phyloP scores from a whole-genome alignment of 2,329 filamentous ascomycete genomes.

The Tolypocladium pustulatum region DNA sequence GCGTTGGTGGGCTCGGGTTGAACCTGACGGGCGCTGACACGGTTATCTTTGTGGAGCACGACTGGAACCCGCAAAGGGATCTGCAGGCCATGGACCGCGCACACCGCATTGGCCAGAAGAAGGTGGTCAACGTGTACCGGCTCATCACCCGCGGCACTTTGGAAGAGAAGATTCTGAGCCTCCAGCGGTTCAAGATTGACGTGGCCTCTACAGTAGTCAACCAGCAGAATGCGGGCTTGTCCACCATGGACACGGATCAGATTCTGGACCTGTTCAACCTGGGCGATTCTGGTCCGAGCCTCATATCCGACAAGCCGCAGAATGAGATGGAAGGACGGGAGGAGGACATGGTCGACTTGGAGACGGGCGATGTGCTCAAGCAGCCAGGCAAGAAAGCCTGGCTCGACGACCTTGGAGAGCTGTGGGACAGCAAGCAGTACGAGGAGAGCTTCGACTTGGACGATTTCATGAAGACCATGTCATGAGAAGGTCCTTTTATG shows the following conservation, averaged over 20 bases:
- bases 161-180: constrained; percentile 95
- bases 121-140: constrained; percentile 97
- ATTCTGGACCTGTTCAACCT: constrained; percentile 95
- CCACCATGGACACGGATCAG: constrained; percentile 96
- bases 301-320: constrained; percentile 51
- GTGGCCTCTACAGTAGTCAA: constrained; percentile 97
- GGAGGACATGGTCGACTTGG: constrained; percentile 85
- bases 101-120: constrained; percentile 97
- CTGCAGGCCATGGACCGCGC: constrained; percentile 98
- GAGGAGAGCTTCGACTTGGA: constrained; percentile 96
- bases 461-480: constrained; percentile 92
- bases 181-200: constrained; percentile 99
- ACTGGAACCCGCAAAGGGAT: constrained; percentile 99
- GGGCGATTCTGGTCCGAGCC: constrained; percentile 61
- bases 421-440: constrained; percentile 97
- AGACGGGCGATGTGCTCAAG: constrained; percentile 82
- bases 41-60: constrained; percentile 98
- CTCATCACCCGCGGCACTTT: constrained; percentile 91
- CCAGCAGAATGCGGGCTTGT: constrained; percentile 91
- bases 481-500: constrained; percentile 23
- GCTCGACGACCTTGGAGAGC: constrained; percentile 85
- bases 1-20: constrained; percentile 84
- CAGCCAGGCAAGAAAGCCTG: constrained; percentile 96
- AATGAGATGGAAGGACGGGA: constrained; percentile 52
- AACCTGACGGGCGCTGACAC: constrained; percentile 96